These are phyloP conservation scores for Thymus quinquecostatus DNA, from an alignment of 257 asterid genomes.

Conservation along the genomic window DNA sequence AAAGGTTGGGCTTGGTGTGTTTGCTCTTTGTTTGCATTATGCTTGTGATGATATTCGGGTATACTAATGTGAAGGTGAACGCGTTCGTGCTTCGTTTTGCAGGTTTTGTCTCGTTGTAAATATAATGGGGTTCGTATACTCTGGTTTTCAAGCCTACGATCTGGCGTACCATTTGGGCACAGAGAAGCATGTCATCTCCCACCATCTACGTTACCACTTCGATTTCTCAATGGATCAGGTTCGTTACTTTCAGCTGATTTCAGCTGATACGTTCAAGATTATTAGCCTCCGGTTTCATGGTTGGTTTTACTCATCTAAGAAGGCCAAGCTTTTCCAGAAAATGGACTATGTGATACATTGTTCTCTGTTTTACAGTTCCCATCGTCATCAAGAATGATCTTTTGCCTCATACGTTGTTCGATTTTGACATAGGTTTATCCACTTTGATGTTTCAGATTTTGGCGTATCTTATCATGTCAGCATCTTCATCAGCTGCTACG, in stretches of 20 bases:
- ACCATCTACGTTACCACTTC: constrained; percentile 56
- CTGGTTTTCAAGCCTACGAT: constrained; percentile 67
- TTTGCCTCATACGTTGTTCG: neutral
- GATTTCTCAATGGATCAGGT: constrained; percentile 88
- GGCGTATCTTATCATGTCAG: constrained; percentile 84
- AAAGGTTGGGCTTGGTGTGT: neutral
- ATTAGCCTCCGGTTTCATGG: neutral
- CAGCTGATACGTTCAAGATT: too few relatives aligned
- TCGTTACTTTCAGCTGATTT: constrained; percentile 28
- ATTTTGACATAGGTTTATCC: neutral
- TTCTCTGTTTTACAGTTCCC: neutral
- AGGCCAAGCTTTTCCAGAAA: neutral
- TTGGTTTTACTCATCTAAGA: neutral
- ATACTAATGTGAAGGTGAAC: constrained; percentile 4
- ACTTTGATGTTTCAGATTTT: constrained; percentile 49
- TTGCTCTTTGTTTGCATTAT: constrained; percentile 7
- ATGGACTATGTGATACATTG: neutral
- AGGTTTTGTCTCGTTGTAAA: constrained; percentile 75
- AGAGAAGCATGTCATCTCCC: constrained; percentile 59
- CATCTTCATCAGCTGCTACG: constrained; percentile 86
- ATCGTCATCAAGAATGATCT: neutral
- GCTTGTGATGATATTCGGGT: constrained; percentile 12
- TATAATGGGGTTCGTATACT: constrained; percentile 73
- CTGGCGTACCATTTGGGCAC: constrained; percentile 61
- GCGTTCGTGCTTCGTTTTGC: constrained; percentile 19